phyloP scores from a whole-genome alignment of 1,284 basidiomycete species.

The Tilletiopsis washingtonensis region DNA sequence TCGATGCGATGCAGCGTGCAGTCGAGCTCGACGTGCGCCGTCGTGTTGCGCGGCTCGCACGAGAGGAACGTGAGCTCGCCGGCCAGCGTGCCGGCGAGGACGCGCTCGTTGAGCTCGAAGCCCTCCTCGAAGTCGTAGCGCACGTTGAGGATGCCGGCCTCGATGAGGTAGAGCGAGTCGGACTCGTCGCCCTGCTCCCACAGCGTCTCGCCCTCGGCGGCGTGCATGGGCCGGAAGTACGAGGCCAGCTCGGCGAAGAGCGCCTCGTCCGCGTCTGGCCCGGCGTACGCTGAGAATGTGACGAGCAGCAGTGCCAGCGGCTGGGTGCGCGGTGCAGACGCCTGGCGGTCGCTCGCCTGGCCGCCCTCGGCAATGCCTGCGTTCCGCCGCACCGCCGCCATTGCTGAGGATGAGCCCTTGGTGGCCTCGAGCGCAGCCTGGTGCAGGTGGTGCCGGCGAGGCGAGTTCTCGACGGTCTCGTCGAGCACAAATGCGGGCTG shows the following conservation, averaged over 20 bases:
- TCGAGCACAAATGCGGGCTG: conserved; percentile 48
- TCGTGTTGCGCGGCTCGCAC: conserved; percentile 32
- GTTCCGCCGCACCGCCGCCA: background rate
- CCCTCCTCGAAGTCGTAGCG: conserved; percentile 43
- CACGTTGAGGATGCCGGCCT: conserved; percentile 42
- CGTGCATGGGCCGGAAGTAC: conserved; percentile 63
- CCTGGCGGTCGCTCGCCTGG: conserved; percentile 1
- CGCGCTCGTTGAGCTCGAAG: conserved; percentile 44
- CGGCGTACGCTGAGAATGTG: conserved; percentile 31
- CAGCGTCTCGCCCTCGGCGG: conserved; percentile 60
- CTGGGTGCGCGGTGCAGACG: conserved; percentile 17
- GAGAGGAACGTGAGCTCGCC: conserved; percentile 37
- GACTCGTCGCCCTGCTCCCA: conserved; percentile 69
- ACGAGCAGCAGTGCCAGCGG: conserved; percentile 25
- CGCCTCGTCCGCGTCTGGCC: conserved; percentile 47
- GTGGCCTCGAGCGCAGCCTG: conserved; percentile 58
- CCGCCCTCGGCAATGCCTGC: background rate
- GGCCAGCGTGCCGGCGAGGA: conserved; percentile 45
- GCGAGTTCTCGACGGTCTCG: conserved; percentile 63
- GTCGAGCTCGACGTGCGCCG: conserved; percentile 38
- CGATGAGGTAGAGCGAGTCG: conserved; percentile 56
- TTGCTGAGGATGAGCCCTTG: conserved; percentile 1
- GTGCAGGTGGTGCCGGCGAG: conserved; percentile 64
- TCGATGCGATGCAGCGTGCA: conserved; percentile 38
- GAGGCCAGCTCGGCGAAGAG: conserved; percentile 55